Conservation (phyloP, 495 filamentous ascomycete genomes). For the Xylaria sp. region DNA sequence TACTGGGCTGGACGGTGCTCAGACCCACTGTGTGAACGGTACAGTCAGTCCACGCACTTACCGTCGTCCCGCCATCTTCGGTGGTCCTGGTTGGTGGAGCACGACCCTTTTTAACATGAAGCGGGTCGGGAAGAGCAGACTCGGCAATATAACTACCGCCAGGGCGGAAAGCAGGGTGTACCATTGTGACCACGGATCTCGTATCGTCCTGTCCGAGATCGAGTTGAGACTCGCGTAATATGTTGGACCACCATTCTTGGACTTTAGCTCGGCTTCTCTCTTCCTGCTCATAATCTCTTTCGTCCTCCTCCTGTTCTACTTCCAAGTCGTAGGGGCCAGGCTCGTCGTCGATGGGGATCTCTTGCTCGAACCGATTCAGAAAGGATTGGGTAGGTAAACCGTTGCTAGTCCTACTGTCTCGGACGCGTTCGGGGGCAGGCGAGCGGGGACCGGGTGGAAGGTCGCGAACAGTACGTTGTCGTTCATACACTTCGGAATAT, state of each 20-base stretch:
- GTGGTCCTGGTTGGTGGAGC: not conserved
- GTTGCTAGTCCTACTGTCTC: slow-evolving; percentile 21
- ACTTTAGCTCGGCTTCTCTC: slow-evolving; percentile 32
- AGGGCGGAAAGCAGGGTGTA: slow-evolving; percentile 42
- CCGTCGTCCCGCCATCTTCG: not conserved
- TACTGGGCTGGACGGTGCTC: not conserved
- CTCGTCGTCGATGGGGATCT: slow-evolving; percentile 16
- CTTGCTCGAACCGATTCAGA: slow-evolving; percentile 17
- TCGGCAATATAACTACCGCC: slow-evolving; percentile 4
- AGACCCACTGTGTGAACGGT: slow-evolving; percentile 30
- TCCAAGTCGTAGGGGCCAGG: slow-evolving; percentile 18
- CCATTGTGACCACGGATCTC: slow-evolving; percentile 35
- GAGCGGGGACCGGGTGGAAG: slow-evolving; percentile 1
- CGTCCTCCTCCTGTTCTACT: slow-evolving; percentile 11
- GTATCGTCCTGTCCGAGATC: slow-evolving; percentile 24
- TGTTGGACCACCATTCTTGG: slow-evolving; percentile 34
- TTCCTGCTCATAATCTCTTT: slow-evolving; percentile 19
- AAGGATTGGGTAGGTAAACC: slow-evolving; percentile 17
- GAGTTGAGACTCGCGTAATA: slow-evolving; percentile 2
- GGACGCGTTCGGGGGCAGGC: slow-evolving; percentile 8
- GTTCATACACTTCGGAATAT: slow-evolving; percentile 20
- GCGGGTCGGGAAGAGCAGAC: slow-evolving; percentile 35
- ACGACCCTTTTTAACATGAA: slow-evolving; percentile 25
- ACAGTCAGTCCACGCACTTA: slow-evolving; percentile 33
- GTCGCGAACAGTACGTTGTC: slow-evolving; percentile 2